Percentiles rank a stretch among this genome's conserved stretches.
phyloP scores from a whole-genome alignment of 768 basidiomycete genomes.

The Leccinum ochraceum region DNA sequence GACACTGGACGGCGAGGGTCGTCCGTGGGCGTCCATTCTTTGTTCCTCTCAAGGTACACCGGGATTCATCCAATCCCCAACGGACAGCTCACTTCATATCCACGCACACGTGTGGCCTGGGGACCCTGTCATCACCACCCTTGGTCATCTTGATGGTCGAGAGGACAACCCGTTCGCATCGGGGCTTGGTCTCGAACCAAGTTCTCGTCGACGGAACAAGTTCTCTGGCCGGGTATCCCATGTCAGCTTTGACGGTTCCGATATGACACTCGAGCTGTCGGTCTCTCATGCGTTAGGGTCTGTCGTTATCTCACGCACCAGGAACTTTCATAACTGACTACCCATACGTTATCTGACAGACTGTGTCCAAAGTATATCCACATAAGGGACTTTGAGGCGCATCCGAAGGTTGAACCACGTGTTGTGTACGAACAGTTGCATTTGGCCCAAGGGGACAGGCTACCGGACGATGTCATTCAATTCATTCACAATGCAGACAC shows the following conservation, averaged over 20 bases:
- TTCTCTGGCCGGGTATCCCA: conserved; percentile 51
- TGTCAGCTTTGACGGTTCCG: conserved; percentile 29
- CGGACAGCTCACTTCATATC: conserved; percentile 22
- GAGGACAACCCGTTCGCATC: conserved; percentile 42
- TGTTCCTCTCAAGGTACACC: conserved; percentile 28
- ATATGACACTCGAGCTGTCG: conserved; percentile 39
- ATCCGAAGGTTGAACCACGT: conserved; percentile 37
- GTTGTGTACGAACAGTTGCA: conserved; percentile 36
- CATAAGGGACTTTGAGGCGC: conserved; percentile 46
- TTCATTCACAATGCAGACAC: conserved; percentile 54
- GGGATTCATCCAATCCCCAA: conserved; percentile 31
- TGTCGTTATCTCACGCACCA: conserved; percentile 13
- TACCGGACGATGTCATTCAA: conserved; percentile 50
- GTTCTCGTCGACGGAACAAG: conserved; percentile 61
- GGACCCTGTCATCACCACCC: conserved; percentile 51
- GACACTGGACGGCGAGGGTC: conserved; percentile 31
- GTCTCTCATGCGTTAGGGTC: conserved; percentile 64
- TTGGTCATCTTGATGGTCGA: conserved; percentile 12
- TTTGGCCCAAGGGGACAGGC: conserved; percentile 38
- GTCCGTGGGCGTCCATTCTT: conserved; percentile 37
- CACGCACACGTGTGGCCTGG: conserved; percentile 39
- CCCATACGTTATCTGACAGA: conserved; percentile 27
- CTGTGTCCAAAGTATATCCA: conserved; percentile 71
- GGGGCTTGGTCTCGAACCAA: conserved; percentile 60
- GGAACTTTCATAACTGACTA: neutral